Percentiles rank a stretch among this genome's conserved stretches.
Evolutionary conservation across 805 yeast genomes (phyloP).

Genomic region (Pichia paraexigua): DNA sequence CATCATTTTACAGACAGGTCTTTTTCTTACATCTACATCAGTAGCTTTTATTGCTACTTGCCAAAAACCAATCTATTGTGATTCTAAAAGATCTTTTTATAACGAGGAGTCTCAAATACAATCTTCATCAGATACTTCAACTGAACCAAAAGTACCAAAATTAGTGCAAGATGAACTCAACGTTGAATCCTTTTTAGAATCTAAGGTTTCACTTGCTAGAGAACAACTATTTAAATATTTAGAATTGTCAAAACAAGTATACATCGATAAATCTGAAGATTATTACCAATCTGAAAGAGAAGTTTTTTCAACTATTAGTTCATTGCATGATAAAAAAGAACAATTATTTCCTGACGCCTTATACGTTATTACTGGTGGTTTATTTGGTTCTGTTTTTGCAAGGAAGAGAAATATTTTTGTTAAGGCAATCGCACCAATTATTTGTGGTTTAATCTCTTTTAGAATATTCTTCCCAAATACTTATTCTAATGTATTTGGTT

Average conservation of each 20-base stretch:
- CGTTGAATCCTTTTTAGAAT: constrained; percentile 34
- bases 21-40: constrained; percentile 6
- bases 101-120: constrained; percentile 12
- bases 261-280: constrained; percentile 40
- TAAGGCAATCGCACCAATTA: constrained; percentile 48
- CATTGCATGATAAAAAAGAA: constrained; percentile 57
- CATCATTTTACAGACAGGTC: constrained; percentile 1
- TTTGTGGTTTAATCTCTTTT: constrained; percentile 58
- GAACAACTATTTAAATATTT: constrained; percentile 30
- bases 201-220: constrained; percentile 41
- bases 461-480: constrained; percentile 67
- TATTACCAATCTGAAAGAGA: constrained; percentile 55
- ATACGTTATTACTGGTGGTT: constrained; percentile 59
- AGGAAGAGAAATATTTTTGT: constrained; percentile 56
- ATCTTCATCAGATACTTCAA: constrained; percentile 17
- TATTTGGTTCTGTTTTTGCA: constrained; percentile 66
- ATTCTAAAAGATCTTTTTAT: constrained; percentile 25
- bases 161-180: constrained; percentile 9
- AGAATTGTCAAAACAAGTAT: constrained; percentile 29
- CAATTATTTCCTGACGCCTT: constrained; percentile 63
- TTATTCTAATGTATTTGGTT: constrained; percentile 48
- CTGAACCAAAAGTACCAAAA: constrained; percentile 16
- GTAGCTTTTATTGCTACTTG: background rate
- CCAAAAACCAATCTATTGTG: constrained; percentile 12
- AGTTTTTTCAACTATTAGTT: constrained; percentile 54